Evolutionary conservation across 257 asterid genomes (phyloP).

Genomic region (Parsonsia alboflavescens): DNA sequence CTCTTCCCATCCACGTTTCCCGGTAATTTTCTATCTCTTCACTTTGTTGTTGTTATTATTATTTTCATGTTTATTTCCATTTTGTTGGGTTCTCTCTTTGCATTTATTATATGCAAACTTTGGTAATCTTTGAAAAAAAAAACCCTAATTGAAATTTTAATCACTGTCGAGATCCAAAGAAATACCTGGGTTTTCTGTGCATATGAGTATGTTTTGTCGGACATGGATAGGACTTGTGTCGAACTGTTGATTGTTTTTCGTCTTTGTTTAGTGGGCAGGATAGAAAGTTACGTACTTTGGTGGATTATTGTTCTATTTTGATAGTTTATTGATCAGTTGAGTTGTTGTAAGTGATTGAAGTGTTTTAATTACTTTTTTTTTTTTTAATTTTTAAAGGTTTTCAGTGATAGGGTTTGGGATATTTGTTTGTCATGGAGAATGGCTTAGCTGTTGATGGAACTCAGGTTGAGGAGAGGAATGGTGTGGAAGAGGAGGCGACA

Average conservation of each 20-base stretch:
- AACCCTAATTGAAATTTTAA: not conserved
- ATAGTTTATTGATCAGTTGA: not conserved
- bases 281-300: not conserved
- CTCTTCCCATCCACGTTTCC: conserved; percentile 7
- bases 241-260: not conserved
- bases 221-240: not conserved
- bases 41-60: not conserved
- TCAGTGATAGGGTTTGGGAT: conserved; percentile 35
- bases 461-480: conserved; percentile 35
- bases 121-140: not conserved
- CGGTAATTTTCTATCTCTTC: conserved; percentile 30
- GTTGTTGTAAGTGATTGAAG: not conserved
- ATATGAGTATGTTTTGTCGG: not conserved
- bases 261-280: not conserved
- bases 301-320: not conserved
- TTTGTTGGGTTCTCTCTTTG: not conserved
- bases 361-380: not conserved
- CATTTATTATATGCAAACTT: not conserved
- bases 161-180: conserved; percentile 1
- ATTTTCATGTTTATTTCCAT: not conserved
- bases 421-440: conserved; percentile 56
- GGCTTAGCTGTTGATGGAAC: conserved; percentile 37
- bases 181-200: not conserved
- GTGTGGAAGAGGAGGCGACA: conserved; percentile 24
- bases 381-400: not conserved